These are phyloP conservation scores for Talaromyces amestolkiae DNA, from an alignment of 2,329 filamentous ascomycete genomes.

Conservation along the genomic window DNA sequence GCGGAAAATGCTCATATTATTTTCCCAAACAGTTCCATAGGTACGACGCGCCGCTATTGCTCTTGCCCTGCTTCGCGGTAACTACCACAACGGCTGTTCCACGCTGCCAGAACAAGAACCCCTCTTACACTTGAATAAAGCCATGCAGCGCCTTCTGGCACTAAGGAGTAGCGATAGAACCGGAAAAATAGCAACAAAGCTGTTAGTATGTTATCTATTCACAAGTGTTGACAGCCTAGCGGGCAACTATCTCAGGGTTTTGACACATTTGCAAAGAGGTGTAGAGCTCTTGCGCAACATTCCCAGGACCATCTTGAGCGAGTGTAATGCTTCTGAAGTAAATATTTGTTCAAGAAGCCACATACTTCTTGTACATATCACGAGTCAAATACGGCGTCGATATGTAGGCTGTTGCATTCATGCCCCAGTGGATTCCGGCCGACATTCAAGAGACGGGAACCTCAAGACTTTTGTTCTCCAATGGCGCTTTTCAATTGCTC, in stretches of 20 bases:
- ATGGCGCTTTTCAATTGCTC: slow-evolving; percentile 29
- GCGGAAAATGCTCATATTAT: slow-evolving; percentile 36
- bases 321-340: neutral
- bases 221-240: slow-evolving; percentile 40
- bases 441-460: slow-evolving; percentile 26
- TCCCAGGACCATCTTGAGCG: slow-evolving; percentile 14
- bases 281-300: slow-evolving; percentile 28
- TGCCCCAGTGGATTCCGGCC: slow-evolving; percentile 32
- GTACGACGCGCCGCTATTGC: slow-evolving; percentile 37
- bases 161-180: slow-evolving; percentile 23
- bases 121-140: neutral
- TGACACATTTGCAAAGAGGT: slow-evolving; percentile 36
- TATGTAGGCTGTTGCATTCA: slow-evolving; percentile 36
- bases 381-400: slow-evolving; percentile 39
- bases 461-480: neutral
- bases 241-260: slow-evolving; percentile 35
- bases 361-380: slow-evolving; percentile 31
- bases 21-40: slow-evolving; percentile 32
- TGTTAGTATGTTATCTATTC: slow-evolving; percentile 43
- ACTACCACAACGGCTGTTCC: slow-evolving; percentile 25
- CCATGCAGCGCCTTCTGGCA: slow-evolving; percentile 26
- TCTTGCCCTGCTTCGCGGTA: slow-evolving; percentile 26
- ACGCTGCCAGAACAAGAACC: slow-evolving; percentile 19
- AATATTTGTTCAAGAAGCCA: neutral
- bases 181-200: slow-evolving; percentile 33